Evolutionary conservation across 257 asterid genomes (phyloP), one percentile per base, ranked within the genome.

Genomic region (Mentha longifolia): DNA sequence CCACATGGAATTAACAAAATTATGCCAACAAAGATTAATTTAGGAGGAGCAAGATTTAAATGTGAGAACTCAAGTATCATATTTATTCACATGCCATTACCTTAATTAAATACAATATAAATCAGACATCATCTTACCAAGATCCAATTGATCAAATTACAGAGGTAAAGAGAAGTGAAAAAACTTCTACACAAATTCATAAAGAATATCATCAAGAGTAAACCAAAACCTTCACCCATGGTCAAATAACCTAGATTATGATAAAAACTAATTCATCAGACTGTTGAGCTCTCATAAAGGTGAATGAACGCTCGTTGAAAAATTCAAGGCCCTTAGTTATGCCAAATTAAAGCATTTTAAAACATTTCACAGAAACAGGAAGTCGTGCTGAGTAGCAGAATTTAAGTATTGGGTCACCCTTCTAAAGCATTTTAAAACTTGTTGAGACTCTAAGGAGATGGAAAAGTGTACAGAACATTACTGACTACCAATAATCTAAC

Each of bases 1-100:
- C 62, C 7, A 13, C 47, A 68, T 64, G 82, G 5, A 9, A 72
- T 69, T 62, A 64, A 57, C 7, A 64, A 67, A 7, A 9, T 55
- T 39, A 55, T 46, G 67, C 57, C 12, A 35, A 68, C 45, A 28
- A 41, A 30, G 14, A 68, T 20, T 35, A 73, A 52, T 52, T 57
- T 58, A 43, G 49, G 45, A 43, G 54, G 54, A 54, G 49, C 42
- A 68, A 9, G 63, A 70, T 64, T 35, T 51, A 31, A 19, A 61
- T 37, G 52, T 17, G 46, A 35, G 22, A 50, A 68, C 59, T 71
- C 1, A 19, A 9, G 69, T 41, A 33, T 8, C 37, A 42, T 6
- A 58, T 22, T 52, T n/a, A 52, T 55, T 47, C 39, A n/a, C 47
- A 70, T n/a, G 58, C 37, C n/a, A 60, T 55, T 22, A 41, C 4